phyloP scores from a whole-genome alignment of 1,139 yeast species.

The Saccharomyces hybrid region DNA sequence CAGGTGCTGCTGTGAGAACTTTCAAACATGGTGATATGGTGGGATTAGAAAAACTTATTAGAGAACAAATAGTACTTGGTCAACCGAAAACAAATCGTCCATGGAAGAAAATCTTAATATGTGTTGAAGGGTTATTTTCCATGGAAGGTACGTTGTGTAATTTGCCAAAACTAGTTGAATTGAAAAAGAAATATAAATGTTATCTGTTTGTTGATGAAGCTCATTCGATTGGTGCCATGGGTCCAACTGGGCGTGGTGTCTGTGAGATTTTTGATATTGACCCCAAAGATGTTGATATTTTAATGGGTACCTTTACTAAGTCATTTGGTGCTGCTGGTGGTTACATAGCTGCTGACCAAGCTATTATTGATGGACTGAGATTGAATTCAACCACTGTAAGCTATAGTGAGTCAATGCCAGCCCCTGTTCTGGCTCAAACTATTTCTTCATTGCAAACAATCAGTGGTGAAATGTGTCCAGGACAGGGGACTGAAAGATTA shows the following conservation, averaged over 20 bases:
- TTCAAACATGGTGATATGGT: slow-evolving; percentile 90
- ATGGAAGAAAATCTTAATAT: slow-evolving; percentile 88
- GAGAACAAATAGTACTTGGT: slow-evolving; percentile 91
- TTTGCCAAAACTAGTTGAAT: slow-evolving; percentile 65
- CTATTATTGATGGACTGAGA: slow-evolving; percentile 66
- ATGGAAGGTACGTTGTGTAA: slow-evolving; percentile 97
- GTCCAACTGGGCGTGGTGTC: slow-evolving; percentile 87
- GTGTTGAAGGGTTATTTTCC: slow-evolving; percentile 92
- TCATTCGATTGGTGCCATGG: slow-evolving; percentile 96
- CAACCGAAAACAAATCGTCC: slow-evolving; percentile 97
- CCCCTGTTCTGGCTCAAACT: slow-evolving; percentile 87
- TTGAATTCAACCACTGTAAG: slow-evolving; percentile 63
- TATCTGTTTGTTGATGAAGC: slow-evolving; percentile 94
- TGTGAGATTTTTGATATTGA: slow-evolving; percentile 85
- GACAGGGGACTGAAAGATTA: slow-evolving; percentile 87
- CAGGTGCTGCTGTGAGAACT: slow-evolving; percentile 90
- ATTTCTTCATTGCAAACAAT: slow-evolving; percentile 72
- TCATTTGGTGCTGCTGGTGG: slow-evolving; percentile 99
- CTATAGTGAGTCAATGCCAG: slow-evolving; percentile 81
- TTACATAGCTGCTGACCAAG: slow-evolving; percentile 69
- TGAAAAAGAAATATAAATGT: slow-evolving; percentile 81
- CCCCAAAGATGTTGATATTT: slow-evolving; percentile 68
- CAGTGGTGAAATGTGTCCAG: slow-evolving; percentile 75
- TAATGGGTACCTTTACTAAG: slow-evolving; percentile 97
- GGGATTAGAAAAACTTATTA: slow-evolving; percentile 65